Base-by-base conservation (phyloP, 1,139 yeast species). In the Nakaseomyces uthaithaninus region DNA sequence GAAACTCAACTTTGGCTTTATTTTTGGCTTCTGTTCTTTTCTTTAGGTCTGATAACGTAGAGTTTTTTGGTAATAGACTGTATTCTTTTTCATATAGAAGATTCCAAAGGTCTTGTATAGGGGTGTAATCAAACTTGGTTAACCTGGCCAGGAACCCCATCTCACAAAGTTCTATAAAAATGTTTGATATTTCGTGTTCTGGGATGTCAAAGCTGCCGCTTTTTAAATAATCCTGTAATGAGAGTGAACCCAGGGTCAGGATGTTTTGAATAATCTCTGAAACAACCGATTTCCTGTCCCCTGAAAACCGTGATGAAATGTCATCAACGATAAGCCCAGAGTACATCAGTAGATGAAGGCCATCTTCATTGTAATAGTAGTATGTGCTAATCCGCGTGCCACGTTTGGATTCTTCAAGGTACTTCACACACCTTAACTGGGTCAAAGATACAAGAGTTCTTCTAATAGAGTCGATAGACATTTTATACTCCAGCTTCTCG, bases 311-410 rank as follows among this genome's bases (percentile, higher is more conserved):
- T 12, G 37, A 39, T 14, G 48, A 39, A 7, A 82, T 71, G 41
- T 70, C 69, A 34, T 73, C 63, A 27, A 85, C 68, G 45, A 87
- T 77, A 40, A 84, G 84, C 24, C 95, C 96, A 27, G 89, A 71
- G 61, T 86, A 84, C 24, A 87, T 59, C 41, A 85, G 66, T 40
- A 74, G 61, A 50, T 77, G 67, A 17, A 80, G 64, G 5, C 94
- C 94, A 20, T 67, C 70, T 47, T 78, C 80, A 52, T 80, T 72
- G 46, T 79, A 74, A 27, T 69, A 69, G 57, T 86, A 87, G 50
- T 66, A 74, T 1, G 57, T 52, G 14, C 48, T 49, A 3, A 52
- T 56, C 6, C 59, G 58, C 14, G 62, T 60, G 12, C 63, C 54
- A 5, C 61, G 54, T 11, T 62, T 49, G 0, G 63, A 59, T 18